Base-by-base conservation (phyloP, 2,329 filamentous ascomycete genomes). In the Biscogniauxia sp. region DNA sequence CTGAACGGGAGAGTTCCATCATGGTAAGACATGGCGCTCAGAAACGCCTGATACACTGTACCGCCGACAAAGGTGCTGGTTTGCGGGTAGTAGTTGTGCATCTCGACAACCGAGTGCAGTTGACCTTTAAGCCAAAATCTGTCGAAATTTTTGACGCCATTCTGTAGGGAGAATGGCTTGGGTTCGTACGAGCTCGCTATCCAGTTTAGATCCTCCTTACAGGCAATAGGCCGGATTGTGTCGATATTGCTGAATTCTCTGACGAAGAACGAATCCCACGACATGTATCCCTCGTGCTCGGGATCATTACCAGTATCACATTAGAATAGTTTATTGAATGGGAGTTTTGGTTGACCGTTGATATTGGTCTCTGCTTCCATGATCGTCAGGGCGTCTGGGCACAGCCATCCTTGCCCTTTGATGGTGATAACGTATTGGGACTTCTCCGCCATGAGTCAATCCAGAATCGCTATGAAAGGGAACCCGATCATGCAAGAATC, bases 191-290 rank as follows among this genome's bases (percentile, higher is more conserved):
- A 78, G 64, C 83, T 84, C n/a, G 74, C 78, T 58, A 86, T 81
- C 51, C 83, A 75, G 9, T 68, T 71, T 51, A 77, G 74, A 23
- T 84, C 77, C 0, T 80, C 74, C 0, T 75, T 75, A 5, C 65
- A 69, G 0, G 76, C 78, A 17, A 85, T 72, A 0, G 83, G 82
- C 1, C 83, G 76, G 9, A 79, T 26, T 23, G 0, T 73, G 7
- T 73, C 76, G 5, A 61, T 56, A 25, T 78, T 73, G 5, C 70
- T 73, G 67, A 84, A 81, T 1, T 72, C 45, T 20, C 83, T 76
- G 0, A 79, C 83, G 73, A 86, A 86, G 74, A 84, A 85, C 61
- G 80, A 70, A 64, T 86, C 83, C 84, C 83, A 86, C 0, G 79
- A 82, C 50, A 74, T 78, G 74, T 76, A 86, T 20, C 83, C 83